These are phyloP conservation scores for Flaveria linearis DNA, from an alignment of 129 eudicot genomes.

Conservation along the genomic window DNA sequence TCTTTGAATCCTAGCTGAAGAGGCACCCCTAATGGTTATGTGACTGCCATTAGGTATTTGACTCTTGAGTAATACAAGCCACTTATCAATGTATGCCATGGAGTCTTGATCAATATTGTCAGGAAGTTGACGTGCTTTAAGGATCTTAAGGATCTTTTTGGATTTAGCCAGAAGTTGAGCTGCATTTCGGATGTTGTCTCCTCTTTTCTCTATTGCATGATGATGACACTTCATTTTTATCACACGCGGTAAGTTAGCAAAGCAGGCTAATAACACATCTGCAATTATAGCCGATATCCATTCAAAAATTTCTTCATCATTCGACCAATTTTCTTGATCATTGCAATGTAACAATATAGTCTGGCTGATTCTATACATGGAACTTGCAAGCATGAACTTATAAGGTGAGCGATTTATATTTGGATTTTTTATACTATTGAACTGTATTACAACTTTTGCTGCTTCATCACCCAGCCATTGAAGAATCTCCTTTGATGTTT, in stretches of 20 bases:
- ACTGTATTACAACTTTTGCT: not conserved
- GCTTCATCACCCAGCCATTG: not conserved
- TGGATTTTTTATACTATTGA: not conserved
- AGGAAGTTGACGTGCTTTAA: not conserved
- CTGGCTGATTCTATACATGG: conserved; percentile 1
- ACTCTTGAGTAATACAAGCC: no score
- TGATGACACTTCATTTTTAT: conserved; percentile 7
- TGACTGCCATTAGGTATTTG: no score
- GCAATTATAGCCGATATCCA: conserved; percentile 3
- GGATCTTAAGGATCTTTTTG: not conserved
- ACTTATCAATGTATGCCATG: not conserved
- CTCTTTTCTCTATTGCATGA: conserved; percentile 12
- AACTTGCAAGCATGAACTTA: not conserved
- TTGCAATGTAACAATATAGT: not conserved
- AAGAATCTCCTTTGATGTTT: no score
- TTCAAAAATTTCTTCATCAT: not conserved
- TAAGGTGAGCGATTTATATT: not conserved
- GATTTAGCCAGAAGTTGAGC: conserved; percentile 10
- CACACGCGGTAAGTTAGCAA: conserved; percentile 12
- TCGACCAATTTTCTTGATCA: not conserved
- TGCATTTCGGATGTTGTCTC: not conserved
- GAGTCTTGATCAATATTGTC: not conserved
- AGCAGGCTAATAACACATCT: not conserved
- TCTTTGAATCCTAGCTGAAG: no score
- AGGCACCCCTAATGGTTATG: no score